Conservation (phyloP, 2,329 filamentous ascomycete species). For the Penicillium polonicum region DNA sequence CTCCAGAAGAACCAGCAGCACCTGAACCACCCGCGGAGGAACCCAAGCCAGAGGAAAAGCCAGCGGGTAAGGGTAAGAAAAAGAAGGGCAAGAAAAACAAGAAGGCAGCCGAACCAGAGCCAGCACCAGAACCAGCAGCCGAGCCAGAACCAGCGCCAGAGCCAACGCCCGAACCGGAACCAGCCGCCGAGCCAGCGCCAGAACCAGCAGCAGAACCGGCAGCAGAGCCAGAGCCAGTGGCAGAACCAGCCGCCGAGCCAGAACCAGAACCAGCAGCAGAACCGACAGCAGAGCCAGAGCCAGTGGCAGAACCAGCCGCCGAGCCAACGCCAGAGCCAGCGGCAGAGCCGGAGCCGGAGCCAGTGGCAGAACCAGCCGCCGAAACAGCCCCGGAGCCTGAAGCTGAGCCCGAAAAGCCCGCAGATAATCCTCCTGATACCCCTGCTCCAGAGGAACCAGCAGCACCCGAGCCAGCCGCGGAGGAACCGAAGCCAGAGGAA, state of each 20-base stretch:
- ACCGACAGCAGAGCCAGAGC: too few species aligned
- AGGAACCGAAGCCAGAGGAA: background rate
- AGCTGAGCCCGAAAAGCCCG: too few species aligned
- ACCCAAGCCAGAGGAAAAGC: slow-evolving; percentile 1
- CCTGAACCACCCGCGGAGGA: slow-evolving; percentile 4
- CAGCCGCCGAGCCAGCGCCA: too few species aligned
- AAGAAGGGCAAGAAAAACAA: slow-evolving; percentile 16
- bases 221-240: too few species aligned
- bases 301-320: too few species aligned
- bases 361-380: too few species aligned
- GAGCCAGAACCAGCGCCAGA: background rate
- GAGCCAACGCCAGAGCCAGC: background rate
- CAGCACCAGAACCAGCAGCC: background rate
- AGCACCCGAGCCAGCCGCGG: slow-evolving; percentile 5
- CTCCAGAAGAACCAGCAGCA: background rate
- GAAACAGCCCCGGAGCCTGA: too few species aligned
- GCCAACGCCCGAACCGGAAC: background rate
- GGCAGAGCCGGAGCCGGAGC: too few species aligned
- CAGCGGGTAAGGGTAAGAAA: slow-evolving; percentile 15
- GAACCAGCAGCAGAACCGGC: too few species aligned
- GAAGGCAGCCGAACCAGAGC: slow-evolving; percentile 7
- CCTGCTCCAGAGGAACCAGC: slow-evolving; percentile 3
- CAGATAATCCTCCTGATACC: too few species aligned
- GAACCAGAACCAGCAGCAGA: too few species aligned
- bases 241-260: too few species aligned